These are phyloP conservation scores for Phytophthora vignae DNA, from an alignment of 352 stramenopile species.

Conservation along the genomic window DNA sequence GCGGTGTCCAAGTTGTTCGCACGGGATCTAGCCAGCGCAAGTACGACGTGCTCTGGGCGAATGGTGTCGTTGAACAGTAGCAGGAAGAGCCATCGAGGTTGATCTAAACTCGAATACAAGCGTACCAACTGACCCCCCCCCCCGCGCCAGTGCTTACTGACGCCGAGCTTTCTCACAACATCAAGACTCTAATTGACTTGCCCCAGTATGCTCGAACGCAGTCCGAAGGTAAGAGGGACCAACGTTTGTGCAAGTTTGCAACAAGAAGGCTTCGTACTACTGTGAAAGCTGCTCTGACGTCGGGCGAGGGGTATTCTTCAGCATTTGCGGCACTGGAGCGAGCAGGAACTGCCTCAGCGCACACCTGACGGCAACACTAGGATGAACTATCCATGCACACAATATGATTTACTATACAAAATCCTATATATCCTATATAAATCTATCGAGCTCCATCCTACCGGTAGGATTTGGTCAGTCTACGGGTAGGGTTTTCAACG, in stretches of 20 bases:
- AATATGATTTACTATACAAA: background rate
- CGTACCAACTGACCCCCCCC: no score
- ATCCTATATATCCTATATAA: background rate
- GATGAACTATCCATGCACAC: background rate
- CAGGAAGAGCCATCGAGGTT: no score
- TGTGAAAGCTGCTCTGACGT: no score
- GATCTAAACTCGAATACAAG: no score
- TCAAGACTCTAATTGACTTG: background rate
- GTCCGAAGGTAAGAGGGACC: background rate
- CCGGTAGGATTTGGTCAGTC: background rate
- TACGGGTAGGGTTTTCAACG: background rate
- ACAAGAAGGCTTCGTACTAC: background rate
- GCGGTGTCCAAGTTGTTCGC: no score
- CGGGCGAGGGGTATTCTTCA: no score
- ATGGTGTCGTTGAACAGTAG: no score
- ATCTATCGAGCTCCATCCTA: background rate
- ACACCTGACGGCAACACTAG: background rate
- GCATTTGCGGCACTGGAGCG: background rate
- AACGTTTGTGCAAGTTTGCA: background rate
- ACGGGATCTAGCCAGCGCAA: no score
- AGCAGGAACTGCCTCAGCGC: background rate
- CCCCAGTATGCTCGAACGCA: background rate
- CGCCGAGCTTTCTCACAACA: background rate
- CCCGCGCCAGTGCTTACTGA: no score
- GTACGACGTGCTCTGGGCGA: no score